A percentile compares a stretch with the other conserved stretches of the same genome.
phyloP scores from a whole-genome alignment of 768 basidiomycete species.

The Tulasnella sp. region DNA sequence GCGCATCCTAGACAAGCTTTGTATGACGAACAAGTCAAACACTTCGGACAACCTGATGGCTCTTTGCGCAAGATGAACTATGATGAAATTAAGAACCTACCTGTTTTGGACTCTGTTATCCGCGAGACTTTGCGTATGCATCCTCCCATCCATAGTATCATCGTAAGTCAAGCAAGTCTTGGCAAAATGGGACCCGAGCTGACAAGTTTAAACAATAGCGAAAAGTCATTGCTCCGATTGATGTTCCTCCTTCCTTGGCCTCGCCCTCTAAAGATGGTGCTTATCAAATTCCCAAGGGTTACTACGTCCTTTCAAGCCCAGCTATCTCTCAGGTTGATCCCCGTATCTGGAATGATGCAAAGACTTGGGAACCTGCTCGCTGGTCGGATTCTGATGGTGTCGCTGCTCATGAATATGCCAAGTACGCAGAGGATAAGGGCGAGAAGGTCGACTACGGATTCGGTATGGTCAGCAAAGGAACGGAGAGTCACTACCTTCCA shows the following conservation, averaged over 20 bases:
- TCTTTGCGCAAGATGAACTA: slow-evolving; percentile 66
- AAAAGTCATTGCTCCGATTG: slow-evolving; percentile 73
- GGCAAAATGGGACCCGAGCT: not conserved
- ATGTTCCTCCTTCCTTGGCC: slow-evolving; percentile 66
- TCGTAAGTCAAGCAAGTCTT: slow-evolving; percentile 25
- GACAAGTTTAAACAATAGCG: slow-evolving; percentile 34
- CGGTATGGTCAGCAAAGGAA: slow-evolving; percentile 90
- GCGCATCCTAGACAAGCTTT: slow-evolving; percentile 47
- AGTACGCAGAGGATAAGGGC: slow-evolving; percentile 59
- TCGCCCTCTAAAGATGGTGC: slow-evolving; percentile 51
- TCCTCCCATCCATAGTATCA: slow-evolving; percentile 90
- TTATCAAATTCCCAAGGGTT: slow-evolving; percentile 80
- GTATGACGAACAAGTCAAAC: slow-evolving; percentile 78
- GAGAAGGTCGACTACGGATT: slow-evolving; percentile 96
- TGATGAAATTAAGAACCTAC: slow-evolving; percentile 73
- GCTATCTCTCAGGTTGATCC: slow-evolving; percentile 82
- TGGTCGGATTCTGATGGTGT: slow-evolving; percentile 81
- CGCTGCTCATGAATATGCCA: slow-evolving; percentile 62
- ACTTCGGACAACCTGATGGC: slow-evolving; percentile 60
- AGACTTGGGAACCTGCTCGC: slow-evolving; percentile 62
- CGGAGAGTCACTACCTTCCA: slow-evolving; percentile 90
- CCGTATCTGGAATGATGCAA: slow-evolving; percentile 58
- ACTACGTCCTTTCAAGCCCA: slow-evolving; percentile 82
- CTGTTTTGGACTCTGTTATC: slow-evolving; percentile 76
- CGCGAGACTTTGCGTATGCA: slow-evolving; percentile 89